Conservation (phyloP, 2,329 filamentous ascomycete genomes). For the Elsinoe perseae region DNA sequence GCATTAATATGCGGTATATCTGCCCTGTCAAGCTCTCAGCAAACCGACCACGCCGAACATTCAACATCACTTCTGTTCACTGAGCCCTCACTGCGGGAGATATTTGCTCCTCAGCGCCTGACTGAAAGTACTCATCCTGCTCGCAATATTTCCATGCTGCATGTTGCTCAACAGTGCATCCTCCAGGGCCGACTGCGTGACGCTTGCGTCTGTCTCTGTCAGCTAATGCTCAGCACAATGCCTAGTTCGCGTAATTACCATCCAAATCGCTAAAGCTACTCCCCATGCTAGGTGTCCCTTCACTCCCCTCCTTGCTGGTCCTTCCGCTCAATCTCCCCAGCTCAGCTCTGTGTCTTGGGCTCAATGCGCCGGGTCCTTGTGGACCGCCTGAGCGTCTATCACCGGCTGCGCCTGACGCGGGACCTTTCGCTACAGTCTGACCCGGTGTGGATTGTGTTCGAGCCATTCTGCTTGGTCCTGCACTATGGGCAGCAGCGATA, state of each 20-base stretch:
- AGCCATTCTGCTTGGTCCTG: not conserved
- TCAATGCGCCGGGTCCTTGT: slow-evolving; percentile 26
- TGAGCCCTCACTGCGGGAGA: slow-evolving; percentile 11
- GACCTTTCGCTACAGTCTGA: not conserved
- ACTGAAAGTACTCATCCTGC: slow-evolving; percentile 59
- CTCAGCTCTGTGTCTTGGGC: slow-evolving; percentile 52
- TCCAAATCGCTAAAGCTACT: slow-evolving; percentile 83
- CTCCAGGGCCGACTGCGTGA: slow-evolving; percentile 72
- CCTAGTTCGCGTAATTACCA: slow-evolving; percentile 38
- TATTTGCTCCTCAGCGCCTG: slow-evolving; percentile 47
- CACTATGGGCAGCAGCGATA: not conserved
- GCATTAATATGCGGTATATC: too few species aligned
- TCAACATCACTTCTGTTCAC: too few species aligned
- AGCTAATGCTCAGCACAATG: not conserved
- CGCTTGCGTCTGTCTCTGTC: slow-evolving; percentile 56
- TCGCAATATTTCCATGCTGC: slow-evolving; percentile 45
- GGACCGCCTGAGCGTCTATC: slow-evolving; percentile 48
- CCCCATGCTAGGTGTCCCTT: slow-evolving; percentile 71
- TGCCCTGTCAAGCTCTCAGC: too few species aligned
- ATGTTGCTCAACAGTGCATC: slow-evolving; percentile 69
- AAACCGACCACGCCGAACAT: too few species aligned
- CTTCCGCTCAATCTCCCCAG: slow-evolving; percentile 49
- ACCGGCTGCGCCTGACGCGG: not conserved
- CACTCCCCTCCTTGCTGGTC: slow-evolving; percentile 55
- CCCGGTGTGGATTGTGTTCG: slow-evolving; percentile 3